phyloP scores from a whole-genome alignment of 148 eudicot genomes.

The Polygonum aviculare region DNA sequence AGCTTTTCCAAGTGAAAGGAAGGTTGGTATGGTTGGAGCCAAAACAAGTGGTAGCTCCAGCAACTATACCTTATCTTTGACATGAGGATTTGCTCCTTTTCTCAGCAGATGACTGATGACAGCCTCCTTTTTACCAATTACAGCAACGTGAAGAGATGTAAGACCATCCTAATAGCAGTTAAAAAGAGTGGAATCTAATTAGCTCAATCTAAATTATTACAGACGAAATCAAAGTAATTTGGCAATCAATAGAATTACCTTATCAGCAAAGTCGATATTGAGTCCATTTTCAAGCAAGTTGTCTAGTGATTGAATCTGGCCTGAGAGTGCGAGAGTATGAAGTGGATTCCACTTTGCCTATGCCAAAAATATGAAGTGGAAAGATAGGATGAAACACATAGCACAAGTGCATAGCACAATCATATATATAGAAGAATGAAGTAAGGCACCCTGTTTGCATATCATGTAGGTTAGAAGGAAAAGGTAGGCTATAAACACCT shows the following conservation, averaged over 20 bases:
- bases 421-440: not conserved
- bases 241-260: conserved; percentile 31
- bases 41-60: conserved; percentile 5
- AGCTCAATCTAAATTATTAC: not conserved
- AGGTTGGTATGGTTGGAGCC: not conserved
- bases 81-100: conserved; percentile 82
- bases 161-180: conserved; percentile 53
- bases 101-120: conserved; percentile 88
- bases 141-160: conserved; percentile 79
- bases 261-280: conserved; percentile 51
- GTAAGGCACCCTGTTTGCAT: not conserved
- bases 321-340: conserved; percentile 77
- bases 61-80: conserved; percentile 50
- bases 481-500: not conserved
- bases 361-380: not conserved
- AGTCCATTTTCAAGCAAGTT: conserved; percentile 54
- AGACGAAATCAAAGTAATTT: not conserved
- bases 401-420: not conserved
- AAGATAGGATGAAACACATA: not conserved
- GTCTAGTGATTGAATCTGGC: conserved; percentile 78
- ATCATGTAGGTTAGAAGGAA: not conserved
- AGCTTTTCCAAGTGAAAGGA: not conserved
- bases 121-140: conserved; percentile 83
- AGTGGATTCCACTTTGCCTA: conserved; percentile 84
- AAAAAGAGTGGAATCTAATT: conserved; percentile 9